Percentiles rank a stretch among this genome's conserved stretches.
Evolutionary conservation across 805 yeast genomes (phyloP).

Genomic region (Ogataea zsoltii): DNA sequence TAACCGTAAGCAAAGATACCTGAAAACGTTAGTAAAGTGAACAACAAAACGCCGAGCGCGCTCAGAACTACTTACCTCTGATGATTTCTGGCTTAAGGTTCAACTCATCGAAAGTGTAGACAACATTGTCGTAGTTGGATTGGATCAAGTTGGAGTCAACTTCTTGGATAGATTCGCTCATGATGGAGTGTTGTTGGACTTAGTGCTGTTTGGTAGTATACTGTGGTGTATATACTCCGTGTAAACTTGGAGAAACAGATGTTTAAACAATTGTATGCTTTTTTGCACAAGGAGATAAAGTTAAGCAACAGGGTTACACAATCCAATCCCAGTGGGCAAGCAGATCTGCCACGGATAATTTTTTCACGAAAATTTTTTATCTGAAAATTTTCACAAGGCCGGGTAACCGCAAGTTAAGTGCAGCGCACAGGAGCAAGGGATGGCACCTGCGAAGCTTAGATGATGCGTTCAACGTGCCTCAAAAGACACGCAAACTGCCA

Average conservation of each 20-base stretch:
- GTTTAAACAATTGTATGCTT: background rate
- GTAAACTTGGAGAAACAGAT: slow-evolving; percentile 1
- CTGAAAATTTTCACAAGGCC: slow-evolving; percentile 7
- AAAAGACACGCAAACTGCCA: too few species aligned
- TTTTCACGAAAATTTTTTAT: slow-evolving; percentile 10
- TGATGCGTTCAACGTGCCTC: too few species aligned
- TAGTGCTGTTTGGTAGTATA: slow-evolving; percentile 6
- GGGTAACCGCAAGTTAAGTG: slow-evolving; percentile 1
- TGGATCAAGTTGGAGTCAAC: slow-evolving; percentile 82
- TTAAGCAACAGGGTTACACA: slow-evolving; percentile 6
- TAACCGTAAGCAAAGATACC: slow-evolving; percentile 88
- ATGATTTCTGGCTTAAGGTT: slow-evolving; percentile 71
- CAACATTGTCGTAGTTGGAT: slow-evolving; percentile 95
- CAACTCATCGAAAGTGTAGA: slow-evolving; percentile 71
- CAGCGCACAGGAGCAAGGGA: background rate
- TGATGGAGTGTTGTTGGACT: slow-evolving; percentile 24
- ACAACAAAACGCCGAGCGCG: too few species aligned
- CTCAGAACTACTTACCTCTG: slow-evolving; percentile 57
- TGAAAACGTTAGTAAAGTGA: slow-evolving; percentile 35
- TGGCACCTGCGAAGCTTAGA: too few species aligned
- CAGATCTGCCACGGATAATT: slow-evolving; percentile 9
- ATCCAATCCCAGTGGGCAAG: slow-evolving; percentile 7
- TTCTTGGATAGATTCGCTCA: slow-evolving; percentile 66
- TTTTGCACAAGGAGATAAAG: background rate
- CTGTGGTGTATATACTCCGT: slow-evolving; percentile 3